phyloP scores from a whole-genome alignment of 73 alveolate species.

The Paramecium sexaurelia region DNA sequence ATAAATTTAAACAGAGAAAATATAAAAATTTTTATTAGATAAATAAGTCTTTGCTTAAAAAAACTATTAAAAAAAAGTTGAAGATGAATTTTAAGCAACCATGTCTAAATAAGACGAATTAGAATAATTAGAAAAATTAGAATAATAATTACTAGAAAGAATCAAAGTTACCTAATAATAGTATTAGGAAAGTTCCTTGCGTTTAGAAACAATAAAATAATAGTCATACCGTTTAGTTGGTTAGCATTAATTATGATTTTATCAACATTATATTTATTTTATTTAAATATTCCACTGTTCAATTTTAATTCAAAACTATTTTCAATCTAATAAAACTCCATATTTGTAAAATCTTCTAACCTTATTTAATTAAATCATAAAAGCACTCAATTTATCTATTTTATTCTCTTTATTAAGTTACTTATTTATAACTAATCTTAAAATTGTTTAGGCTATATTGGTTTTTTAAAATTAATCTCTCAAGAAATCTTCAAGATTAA shows the following conservation, averaged over 20 bases:
- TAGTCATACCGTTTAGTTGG: neutral
- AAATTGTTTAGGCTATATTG: too few relatives aligned
- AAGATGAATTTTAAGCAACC: neutral
- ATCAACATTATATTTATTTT: neutral
- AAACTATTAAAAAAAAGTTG: neutral
- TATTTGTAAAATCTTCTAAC: too few relatives aligned
- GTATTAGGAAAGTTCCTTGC: neutral
- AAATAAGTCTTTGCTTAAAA: neutral
- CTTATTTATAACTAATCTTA: too few relatives aligned
- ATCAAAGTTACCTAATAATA: neutral
- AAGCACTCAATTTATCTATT: too few relatives aligned
- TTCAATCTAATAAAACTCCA: too few relatives aligned
- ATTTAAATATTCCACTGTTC: too few relatives aligned
- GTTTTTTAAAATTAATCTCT: too few relatives aligned
- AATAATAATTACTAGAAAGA: neutral
- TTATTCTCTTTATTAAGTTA: too few relatives aligned
- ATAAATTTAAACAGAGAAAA: neutral
- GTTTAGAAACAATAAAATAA: slow-evolving; percentile 4
- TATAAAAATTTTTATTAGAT: neutral
- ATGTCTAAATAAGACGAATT: neutral
- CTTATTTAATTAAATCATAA: too few relatives aligned
- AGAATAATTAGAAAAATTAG: neutral
- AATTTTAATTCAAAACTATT: too few relatives aligned
- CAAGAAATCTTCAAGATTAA: too few relatives aligned
- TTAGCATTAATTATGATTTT: neutral